These are phyloP conservation scores for Scenedesmus sp. DNA, from an alignment of 163 green algal species.

Conservation along the genomic window DNA sequence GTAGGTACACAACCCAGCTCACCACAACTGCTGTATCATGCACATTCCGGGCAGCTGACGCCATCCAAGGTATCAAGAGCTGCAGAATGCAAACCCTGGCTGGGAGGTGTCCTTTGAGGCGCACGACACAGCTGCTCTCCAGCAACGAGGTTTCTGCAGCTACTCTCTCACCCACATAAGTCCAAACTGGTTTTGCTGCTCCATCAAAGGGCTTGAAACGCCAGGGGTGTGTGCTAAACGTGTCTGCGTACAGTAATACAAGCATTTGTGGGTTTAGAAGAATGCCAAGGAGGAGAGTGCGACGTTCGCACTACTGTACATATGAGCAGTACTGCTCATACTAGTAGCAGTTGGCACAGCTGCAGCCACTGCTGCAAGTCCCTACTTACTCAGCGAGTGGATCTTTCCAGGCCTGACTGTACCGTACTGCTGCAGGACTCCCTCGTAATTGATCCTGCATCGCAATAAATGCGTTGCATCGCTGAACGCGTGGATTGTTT, in stretches of 20 bases:
- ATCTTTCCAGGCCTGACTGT: slow-evolving; percentile 25
- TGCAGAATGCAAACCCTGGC: neutral
- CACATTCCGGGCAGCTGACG: neutral
- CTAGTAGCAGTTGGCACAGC: neutral
- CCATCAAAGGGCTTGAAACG: neutral
- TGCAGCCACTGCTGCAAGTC: neutral
- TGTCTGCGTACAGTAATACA: neutral
- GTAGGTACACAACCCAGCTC: neutral
- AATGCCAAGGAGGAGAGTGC: too few species aligned
- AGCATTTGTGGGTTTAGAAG: neutral
- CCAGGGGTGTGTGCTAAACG: slow-evolving; percentile 45
- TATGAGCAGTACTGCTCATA: too few species aligned
- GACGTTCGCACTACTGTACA: neutral
- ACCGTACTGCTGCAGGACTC: neutral
- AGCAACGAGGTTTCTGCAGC: neutral
- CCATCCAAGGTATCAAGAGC: neutral
- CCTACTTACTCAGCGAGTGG: neutral
- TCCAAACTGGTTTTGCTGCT: neutral
- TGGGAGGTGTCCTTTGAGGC: neutral
- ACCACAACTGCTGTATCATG: neutral
- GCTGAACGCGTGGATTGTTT: neutral
- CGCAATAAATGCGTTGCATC: neutral
- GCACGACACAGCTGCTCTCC: neutral
- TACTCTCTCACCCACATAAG: slow-evolving; percentile 25
- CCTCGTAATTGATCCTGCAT: slow-evolving; percentile 31